Percentiles rank a stretch among this genome's conserved stretches.
Evolutionary conservation across 2,329 filamentous ascomycete species (phyloP).

Genomic region (Pseudopithomyces chartarum): DNA sequence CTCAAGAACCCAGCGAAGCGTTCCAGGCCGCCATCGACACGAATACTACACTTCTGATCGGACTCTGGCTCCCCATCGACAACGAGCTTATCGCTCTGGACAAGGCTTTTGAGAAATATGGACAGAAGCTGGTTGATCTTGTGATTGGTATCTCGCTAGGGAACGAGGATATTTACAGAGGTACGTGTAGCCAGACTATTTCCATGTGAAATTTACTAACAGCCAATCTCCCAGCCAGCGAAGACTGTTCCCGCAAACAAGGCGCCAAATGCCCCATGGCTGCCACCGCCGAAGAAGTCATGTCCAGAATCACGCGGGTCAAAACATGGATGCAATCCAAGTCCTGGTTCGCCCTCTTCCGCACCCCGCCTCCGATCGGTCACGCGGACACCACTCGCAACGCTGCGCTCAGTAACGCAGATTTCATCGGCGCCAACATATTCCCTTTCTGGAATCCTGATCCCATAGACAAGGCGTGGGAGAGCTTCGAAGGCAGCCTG

Average conservation of each 20-base stretch:
- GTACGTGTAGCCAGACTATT: not conserved
- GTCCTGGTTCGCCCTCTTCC: constrained; percentile 32
- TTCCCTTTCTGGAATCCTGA: constrained; percentile 40
- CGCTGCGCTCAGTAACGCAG: constrained; percentile 30
- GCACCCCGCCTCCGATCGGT: constrained; percentile 24
- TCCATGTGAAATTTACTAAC: not conserved
- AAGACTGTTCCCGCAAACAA: constrained; percentile 1
- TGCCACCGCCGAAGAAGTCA: constrained; percentile 66
- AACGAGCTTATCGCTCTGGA: constrained; percentile 37
- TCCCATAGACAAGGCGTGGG: constrained; percentile 46
- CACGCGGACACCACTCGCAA: constrained; percentile 40
- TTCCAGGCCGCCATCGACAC: constrained; percentile 40
- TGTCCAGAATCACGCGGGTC: constrained; percentile 55
- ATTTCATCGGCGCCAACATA: constrained; percentile 41
- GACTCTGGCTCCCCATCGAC: constrained; percentile 32
- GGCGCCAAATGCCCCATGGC: constrained; percentile 57
- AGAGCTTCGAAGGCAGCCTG: constrained; percentile 31
- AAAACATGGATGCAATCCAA: constrained; percentile 41
- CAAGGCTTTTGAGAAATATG: constrained; percentile 37
- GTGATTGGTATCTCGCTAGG: constrained; percentile 42
- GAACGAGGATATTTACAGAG: constrained; percentile 64
- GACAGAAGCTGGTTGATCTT: constrained; percentile 56
- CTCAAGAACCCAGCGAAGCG: constrained; percentile 63
- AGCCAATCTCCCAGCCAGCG: not conserved
- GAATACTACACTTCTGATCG: constrained; percentile 37